A percentile compares a stretch with the other conserved stretches of the same genome.
Evolutionary conservation across 495 filamentous ascomycete genomes (phyloP).

Genomic region (Penicillium lagena): DNA sequence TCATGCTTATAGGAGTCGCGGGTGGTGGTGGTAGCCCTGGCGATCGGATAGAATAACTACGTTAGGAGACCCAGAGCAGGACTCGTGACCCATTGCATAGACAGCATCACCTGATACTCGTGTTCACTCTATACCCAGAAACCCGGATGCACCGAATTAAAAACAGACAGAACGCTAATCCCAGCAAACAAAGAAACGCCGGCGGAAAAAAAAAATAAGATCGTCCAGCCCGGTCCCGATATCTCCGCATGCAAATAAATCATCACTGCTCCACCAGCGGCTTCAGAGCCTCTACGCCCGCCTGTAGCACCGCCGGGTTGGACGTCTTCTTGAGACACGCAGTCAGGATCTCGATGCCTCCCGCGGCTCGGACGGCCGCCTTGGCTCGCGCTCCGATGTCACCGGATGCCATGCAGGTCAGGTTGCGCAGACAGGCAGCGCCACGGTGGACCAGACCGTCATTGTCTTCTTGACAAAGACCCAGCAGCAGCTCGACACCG

Average conservation of each 20-base stretch:
- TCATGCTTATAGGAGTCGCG: no score
- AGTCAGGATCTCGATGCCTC: conserved; percentile 55
- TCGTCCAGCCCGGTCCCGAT: background rate
- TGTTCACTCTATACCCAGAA: no score
- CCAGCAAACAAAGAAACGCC: background rate
- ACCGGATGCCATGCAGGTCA: conserved; percentile 34
- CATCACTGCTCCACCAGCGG: conserved; percentile 39
- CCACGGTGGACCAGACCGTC: conserved; percentile 74
- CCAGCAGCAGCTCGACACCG: conserved; percentile 64
- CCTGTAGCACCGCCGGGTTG: conserved; percentile 57
- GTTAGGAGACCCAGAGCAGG: no score
- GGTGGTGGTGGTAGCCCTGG: no score
- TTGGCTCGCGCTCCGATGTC: conserved; percentile 33
- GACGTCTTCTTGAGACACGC: conserved; percentile 57
- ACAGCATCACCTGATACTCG: no score
- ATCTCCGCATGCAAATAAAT: background rate
- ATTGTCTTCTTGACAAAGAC: conserved; percentile 66
- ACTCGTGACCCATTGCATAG: no score
- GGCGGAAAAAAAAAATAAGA: conserved; percentile 3
- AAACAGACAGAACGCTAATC: conserved; percentile 6
- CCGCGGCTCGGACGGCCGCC: conserved; percentile 33
- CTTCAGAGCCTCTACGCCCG: conserved; percentile 57
- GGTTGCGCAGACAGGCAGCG: conserved; percentile 59
- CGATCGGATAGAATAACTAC: no score
- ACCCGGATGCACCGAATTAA: background rate